Percentiles rank a stretch among this genome's conserved stretches.
Conservation (phyloP, 208 protist genomes). For the Leishmania gerbilli region DNA sequence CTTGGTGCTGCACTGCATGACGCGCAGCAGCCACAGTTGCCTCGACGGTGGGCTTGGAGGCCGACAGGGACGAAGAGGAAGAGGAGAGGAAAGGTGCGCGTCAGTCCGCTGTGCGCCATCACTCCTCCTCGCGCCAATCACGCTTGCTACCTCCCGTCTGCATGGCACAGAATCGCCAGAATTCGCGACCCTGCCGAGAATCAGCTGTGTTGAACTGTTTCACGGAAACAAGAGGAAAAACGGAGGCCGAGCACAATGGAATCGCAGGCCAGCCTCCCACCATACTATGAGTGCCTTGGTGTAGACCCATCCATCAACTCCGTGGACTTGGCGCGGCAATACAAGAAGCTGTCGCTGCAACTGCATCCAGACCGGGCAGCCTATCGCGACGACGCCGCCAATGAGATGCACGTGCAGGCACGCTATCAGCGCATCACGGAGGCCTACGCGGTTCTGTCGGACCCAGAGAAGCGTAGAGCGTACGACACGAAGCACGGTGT, state of each 20-base stretch:
- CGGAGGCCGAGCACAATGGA: constrained; percentile 3
- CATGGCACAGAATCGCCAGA: neutral
- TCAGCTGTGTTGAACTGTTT: neutral
- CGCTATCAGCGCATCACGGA: constrained; percentile 73
- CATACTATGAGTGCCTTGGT: constrained; percentile 72
- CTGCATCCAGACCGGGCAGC: constrained; percentile 80
- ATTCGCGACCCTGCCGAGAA: neutral
- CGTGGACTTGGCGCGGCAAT: constrained; percentile 58
- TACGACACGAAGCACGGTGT: constrained; percentile 80
- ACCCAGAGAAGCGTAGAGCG: constrained; percentile 53
- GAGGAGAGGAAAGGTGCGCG: neutral
- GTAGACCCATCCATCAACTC: constrained; percentile 53
- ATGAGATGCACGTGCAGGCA: constrained; percentile 36
- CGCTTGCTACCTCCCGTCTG: too few species aligned
- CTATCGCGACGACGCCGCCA: constrained; percentile 36
- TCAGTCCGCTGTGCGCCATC: neutral
- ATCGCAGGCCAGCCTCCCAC: constrained; percentile 23
- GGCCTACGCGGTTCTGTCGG: constrained; percentile 75
- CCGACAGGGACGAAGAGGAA: neutral
- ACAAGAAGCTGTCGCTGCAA: constrained; percentile 68
- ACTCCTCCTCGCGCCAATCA: neutral
- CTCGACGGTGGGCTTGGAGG: neutral
- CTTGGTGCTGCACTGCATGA: neutral
- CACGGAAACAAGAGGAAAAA: neutral
- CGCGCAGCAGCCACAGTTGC: neutral